These are phyloP conservation scores for Wickerhamiella siamensis DNA, from an alignment of 805 yeast genomes.

Conservation along the genomic window DNA sequence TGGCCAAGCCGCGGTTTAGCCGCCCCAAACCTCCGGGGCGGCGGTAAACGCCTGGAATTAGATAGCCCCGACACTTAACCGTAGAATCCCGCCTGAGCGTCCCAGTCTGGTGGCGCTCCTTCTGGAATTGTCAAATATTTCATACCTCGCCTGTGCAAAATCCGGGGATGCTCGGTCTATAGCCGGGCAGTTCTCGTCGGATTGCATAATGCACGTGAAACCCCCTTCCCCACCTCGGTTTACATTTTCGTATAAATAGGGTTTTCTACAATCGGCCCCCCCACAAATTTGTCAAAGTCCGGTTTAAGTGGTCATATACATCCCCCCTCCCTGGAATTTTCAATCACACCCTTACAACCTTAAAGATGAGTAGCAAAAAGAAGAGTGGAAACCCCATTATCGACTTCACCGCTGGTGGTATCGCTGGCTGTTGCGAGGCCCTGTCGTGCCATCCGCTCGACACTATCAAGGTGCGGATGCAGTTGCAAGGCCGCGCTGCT, in stretches of 20 bases:
- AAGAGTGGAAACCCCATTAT: conserved; percentile 20
- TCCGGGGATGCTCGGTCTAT: not conserved
- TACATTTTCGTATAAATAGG: not conserved
- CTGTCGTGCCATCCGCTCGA: conserved; percentile 95
- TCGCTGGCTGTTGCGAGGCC: conserved; percentile 97
- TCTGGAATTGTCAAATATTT: too few species aligned
- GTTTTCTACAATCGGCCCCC: not conserved
- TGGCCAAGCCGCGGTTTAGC: conserved; percentile 9
- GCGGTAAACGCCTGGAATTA: too few species aligned
- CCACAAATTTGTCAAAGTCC: not conserved
- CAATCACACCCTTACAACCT: too few species aligned
- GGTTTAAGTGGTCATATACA: too few species aligned
- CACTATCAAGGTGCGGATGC: conserved; percentile 96
- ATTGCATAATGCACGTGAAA: not conserved
- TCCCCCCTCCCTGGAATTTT: too few species aligned
- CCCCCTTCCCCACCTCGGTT: not conserved
- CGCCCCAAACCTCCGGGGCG: conserved; percentile 16
- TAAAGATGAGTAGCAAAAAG: conserved; percentile 12
- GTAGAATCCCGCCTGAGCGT: too few species aligned
- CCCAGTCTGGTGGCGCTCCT: too few species aligned
- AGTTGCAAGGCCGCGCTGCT: conserved; percentile 52
- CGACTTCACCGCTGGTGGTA: conserved; percentile 70
- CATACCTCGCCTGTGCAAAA: too few species aligned
- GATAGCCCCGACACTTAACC: too few species aligned
- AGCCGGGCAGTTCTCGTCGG: not conserved